These are phyloP conservation scores for Aaosphaeria pasadenensis DNA, from an alignment of 2,329 filamentous ascomycete species.

Conservation along the genomic window DNA sequence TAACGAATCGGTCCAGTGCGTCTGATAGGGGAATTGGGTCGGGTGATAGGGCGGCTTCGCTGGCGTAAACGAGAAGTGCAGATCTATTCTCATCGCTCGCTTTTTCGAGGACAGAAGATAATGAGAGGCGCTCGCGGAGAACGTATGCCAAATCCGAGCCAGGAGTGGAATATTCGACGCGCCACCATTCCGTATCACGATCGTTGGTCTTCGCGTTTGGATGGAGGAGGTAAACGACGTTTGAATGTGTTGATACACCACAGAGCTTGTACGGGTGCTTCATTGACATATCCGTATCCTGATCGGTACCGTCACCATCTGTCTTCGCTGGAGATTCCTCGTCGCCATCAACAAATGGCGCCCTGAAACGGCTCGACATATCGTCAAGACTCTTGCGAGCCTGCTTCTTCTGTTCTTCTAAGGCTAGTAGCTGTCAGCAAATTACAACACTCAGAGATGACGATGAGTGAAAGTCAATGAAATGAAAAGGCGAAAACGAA, in stretches of 20 bases:
- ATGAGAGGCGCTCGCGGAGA: slow-evolving; percentile 39
- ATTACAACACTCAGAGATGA: too few relatives aligned
- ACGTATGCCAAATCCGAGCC: slow-evolving; percentile 18
- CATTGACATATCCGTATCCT: slow-evolving; percentile 1
- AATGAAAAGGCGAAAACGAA: slow-evolving; percentile 8
- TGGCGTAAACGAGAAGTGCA: slow-evolving; percentile 60
- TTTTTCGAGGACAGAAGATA: slow-evolving; percentile 54
- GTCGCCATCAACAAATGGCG: slow-evolving; percentile 37
- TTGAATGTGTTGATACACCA: slow-evolving; percentile 57
- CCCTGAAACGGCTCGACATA: slow-evolving; percentile 47
- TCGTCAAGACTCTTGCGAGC: slow-evolving; percentile 40
- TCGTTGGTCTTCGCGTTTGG: slow-evolving; percentile 20
- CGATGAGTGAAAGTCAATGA: background rate
- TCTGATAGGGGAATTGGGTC: slow-evolving; percentile 17
- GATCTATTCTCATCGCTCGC: slow-evolving; percentile 51
- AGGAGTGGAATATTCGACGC: slow-evolving; percentile 29
- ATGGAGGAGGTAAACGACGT: slow-evolving; percentile 56
- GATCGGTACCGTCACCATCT: slow-evolving; percentile 25
- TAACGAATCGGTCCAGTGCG: slow-evolving; percentile 43
- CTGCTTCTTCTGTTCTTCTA: slow-evolving; percentile 43
- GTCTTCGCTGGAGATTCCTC: background rate
- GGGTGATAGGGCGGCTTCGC: slow-evolving; percentile 35
- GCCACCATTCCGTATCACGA: slow-evolving; percentile 27
- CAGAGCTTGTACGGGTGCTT: slow-evolving; percentile 52
- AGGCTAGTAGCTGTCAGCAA: slow-evolving; percentile 29